phyloP scores from a whole-genome alignment of 2,329 filamentous ascomycete genomes.

The Ophiostoma perfectum region DNA sequence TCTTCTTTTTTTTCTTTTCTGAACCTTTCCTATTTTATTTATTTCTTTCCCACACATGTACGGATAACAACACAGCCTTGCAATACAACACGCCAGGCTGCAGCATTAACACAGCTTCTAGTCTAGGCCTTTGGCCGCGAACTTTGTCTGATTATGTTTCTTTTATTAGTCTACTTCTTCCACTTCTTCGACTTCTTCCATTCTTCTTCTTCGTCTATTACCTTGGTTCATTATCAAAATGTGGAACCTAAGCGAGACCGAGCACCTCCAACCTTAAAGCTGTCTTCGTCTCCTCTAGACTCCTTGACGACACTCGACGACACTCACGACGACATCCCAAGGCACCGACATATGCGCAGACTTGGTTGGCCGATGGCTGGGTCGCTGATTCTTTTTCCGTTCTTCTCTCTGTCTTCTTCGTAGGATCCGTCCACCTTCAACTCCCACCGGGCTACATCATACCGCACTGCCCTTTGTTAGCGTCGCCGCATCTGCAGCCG shows the following conservation, averaged over 20 bases:
- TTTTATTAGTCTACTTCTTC: background rate
- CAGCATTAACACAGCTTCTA: conserved; percentile 1
- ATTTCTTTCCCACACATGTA: background rate
- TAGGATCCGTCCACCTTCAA: background rate
- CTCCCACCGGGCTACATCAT: background rate
- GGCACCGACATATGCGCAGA: conserved; percentile 5
- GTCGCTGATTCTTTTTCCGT: background rate
- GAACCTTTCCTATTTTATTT: background rate
- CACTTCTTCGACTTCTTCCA: background rate
- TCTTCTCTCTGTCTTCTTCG: background rate
- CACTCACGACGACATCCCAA: conserved; percentile 6
- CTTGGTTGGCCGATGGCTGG: background rate
- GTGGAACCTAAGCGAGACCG: conserved; percentile 12
- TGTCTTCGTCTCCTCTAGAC: background rate
- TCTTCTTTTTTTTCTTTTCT: background rate
- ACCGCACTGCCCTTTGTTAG: background rate
- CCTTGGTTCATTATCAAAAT: background rate
- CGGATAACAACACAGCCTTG: background rate
- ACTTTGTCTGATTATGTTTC: background rate
- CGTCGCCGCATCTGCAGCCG: too few relatives aligned
- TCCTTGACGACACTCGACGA: too few relatives aligned
- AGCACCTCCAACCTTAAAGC: conserved; percentile 3
- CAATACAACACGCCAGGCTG: conserved; percentile 1
- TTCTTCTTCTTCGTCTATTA: background rate
- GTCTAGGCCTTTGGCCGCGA: too few relatives aligned